phyloP scores from a whole-genome alignment of 73 alveolate genomes.

The Stentor roeselii region DNA sequence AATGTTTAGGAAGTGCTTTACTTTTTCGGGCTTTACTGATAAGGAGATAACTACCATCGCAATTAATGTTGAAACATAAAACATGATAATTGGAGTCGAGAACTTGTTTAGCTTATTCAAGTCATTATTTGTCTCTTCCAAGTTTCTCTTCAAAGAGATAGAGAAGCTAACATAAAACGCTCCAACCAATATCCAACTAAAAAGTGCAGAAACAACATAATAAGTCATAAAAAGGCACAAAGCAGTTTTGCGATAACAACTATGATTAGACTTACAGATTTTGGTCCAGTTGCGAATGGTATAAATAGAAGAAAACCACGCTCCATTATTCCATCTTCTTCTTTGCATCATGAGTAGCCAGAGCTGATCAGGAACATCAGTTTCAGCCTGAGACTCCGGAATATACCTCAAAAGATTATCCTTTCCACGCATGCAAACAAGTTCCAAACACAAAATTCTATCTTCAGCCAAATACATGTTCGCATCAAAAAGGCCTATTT shows the following conservation, averaged over 20 bases:
- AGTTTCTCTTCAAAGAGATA: too few relatives aligned
- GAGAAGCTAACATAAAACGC: neutral
- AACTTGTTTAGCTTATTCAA: too few relatives aligned
- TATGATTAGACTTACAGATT: neutral
- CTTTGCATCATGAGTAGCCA: neutral
- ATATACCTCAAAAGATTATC: neutral
- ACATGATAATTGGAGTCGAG: too few relatives aligned
- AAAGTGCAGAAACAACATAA: neutral
- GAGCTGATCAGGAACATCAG: constrained; percentile 17
- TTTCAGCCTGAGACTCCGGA: neutral
- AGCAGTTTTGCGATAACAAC: neutral
- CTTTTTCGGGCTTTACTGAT: constrained; percentile 19
- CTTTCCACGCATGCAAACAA: neutral
- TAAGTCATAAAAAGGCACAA: neutral
- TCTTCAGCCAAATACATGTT: constrained; percentile 23
- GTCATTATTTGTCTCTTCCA: too few relatives aligned
- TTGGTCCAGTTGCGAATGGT: neutral
- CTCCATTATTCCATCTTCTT: constrained; percentile 11
- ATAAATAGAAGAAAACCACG: constrained; percentile 14
- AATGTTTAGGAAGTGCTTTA: neutral
- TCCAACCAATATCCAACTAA: constrained; percentile 19
- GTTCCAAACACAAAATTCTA: neutral
- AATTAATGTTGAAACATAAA: too few relatives aligned
- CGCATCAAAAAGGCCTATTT: neutral
- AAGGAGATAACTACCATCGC: neutral